A percentile compares a stretch with the other conserved stretches of the same genome.
These are phyloP conservation scores for Aspergillus alliaceus DNA, from an alignment of 2,329 filamentous ascomycete genomes.

Conservation along the genomic window DNA sequence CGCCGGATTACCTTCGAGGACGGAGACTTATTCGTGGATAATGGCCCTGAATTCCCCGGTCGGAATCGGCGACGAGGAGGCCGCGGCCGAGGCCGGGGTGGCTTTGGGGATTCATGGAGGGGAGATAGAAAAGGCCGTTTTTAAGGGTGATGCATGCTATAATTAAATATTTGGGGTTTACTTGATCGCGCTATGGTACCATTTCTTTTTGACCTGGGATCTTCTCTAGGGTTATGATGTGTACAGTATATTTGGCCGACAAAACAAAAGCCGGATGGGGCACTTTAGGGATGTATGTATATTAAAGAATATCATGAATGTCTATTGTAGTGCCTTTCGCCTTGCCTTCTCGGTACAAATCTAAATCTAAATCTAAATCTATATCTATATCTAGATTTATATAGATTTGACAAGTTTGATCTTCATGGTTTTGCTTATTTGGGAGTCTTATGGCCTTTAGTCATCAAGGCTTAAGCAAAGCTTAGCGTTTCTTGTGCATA, in stretches of 20 bases:
- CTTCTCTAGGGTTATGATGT: not conserved
- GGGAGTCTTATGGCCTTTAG: conserved; percentile 2
- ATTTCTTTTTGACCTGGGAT: not conserved
- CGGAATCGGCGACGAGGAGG: conserved; percentile 28
- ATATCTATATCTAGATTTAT: too few relatives aligned
- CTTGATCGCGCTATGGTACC: not conserved
- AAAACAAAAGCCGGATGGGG: not conserved
- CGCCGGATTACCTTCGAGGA: conserved; percentile 74
- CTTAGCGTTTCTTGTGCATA: conserved; percentile 9
- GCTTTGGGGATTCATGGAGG: conserved; percentile 24
- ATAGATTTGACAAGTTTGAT: too few relatives aligned
- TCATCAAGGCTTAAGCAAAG: conserved; percentile 15
- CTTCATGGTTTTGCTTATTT: too few relatives aligned
- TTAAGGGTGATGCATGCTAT: conserved; percentile 1
- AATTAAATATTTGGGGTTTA: not conserved
- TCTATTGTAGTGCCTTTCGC: not conserved
- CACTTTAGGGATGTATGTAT: not conserved
- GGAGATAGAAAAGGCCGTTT: conserved; percentile 11
- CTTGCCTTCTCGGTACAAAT: not conserved
- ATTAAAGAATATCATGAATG: not conserved
- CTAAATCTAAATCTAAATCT: too few relatives aligned
- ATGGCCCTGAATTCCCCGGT: conserved; percentile 60
- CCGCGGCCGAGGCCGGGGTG: conserved; percentile 33
- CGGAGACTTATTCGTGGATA: conserved; percentile 65
- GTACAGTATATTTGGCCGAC: not conserved